Percentiles rank a stretch among this genome's conserved stretches.
Evolutionary conservation across 345 rosid species (phyloP).

Genomic region (Euphorbia tirucalli): DNA sequence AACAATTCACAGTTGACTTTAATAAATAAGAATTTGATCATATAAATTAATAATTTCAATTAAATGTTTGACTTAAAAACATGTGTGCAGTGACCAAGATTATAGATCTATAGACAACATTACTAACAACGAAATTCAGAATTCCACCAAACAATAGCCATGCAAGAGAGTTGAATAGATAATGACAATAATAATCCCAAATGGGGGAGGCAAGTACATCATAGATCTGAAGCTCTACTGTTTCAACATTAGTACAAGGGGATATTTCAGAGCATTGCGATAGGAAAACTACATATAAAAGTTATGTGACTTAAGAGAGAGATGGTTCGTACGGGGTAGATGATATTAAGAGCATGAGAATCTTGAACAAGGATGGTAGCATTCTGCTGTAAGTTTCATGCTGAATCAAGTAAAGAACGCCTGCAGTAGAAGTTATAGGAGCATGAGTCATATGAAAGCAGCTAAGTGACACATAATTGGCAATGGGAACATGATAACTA

Average conservation of each 20-base stretch:
- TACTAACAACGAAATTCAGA: neutral
- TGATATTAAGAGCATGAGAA: slow-evolving; percentile 72
- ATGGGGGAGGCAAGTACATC: too few species aligned
- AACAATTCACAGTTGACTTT: neutral
- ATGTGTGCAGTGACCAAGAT: neutral
- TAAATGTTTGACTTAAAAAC: neutral
- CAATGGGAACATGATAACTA: slow-evolving; percentile 9
- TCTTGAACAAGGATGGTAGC: slow-evolving; percentile 69
- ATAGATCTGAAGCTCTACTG: too few species aligned
- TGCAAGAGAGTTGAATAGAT: neutral
- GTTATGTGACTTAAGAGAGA: slow-evolving; percentile 8
- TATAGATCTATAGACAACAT: neutral
- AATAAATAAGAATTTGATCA: neutral
- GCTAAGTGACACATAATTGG: slow-evolving; percentile 9
- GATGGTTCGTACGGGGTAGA: slow-evolving; percentile 80
- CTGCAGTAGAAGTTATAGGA: slow-evolving; percentile 39
- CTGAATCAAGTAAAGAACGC: slow-evolving; percentile 70
- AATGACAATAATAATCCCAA: neutral
- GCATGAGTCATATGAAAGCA: slow-evolving; percentile 17
- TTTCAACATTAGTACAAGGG: slow-evolving; percentile 8
- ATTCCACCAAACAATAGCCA: neutral
- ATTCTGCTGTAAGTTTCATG: slow-evolving; percentile 67
- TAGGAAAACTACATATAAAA: neutral
- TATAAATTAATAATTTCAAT: neutral
- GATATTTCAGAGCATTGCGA: neutral